Conservation (phyloP, 768 basidiomycete species). For the Panellus pusillus region DNA sequence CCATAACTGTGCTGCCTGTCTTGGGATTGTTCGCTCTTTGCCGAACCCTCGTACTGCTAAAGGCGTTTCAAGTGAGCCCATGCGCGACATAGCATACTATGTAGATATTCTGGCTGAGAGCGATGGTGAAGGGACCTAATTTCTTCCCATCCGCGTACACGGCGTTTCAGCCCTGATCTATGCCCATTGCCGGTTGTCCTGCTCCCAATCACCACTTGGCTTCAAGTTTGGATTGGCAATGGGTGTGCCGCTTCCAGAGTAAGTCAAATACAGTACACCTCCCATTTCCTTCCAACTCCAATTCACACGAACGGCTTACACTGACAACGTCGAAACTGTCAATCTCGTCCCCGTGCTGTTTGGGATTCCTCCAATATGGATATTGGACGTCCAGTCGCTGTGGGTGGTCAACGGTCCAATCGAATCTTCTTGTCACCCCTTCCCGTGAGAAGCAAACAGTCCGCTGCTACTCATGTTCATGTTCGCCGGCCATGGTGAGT, state of each 20-base stretch:
- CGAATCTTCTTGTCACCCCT: slow-evolving; percentile 30
- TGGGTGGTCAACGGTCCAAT: slow-evolving; percentile 38
- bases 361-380: slow-evolving; percentile 43
- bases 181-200: slow-evolving; percentile 30
- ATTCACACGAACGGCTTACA: slow-evolving; percentile 17
- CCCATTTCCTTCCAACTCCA: background rate
- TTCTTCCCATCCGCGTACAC: slow-evolving; percentile 28
- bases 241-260: slow-evolving; percentile 27
- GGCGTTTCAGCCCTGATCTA: slow-evolving; percentile 28
- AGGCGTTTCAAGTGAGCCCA: no score
- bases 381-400: slow-evolving; percentile 43
- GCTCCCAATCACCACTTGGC: slow-evolving; percentile 28
- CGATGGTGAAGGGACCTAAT: no score
- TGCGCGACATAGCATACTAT: no score
- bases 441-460: no score
- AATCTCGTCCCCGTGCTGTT: slow-evolving; percentile 28
- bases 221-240: slow-evolving; percentile 26
- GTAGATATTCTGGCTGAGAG: no score
- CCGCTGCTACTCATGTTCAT: slow-evolving; percentile 49
- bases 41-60: no score
- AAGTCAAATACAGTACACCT: background rate
- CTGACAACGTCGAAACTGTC: slow-evolving; percentile 23
- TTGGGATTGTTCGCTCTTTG: no score
- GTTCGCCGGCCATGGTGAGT: slow-evolving; percentile 58
- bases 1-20: no score